These are phyloP conservation scores for Pichia manshurica DNA, from an alignment of 805 yeast species.

Conservation along the genomic window DNA sequence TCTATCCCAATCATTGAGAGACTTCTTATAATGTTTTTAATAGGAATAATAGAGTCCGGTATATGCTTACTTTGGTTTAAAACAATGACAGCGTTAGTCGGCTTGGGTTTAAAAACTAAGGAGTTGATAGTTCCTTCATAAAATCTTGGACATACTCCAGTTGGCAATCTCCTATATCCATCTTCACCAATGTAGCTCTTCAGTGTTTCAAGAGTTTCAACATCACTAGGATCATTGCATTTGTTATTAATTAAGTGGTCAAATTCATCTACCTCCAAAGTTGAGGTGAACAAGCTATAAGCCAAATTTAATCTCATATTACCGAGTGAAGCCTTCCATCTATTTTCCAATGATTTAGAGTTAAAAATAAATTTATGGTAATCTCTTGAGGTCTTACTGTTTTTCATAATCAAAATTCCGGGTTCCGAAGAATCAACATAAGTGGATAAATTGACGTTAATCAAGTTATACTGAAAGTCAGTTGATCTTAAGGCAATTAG, in stretches of 20 bases:
- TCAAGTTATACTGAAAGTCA: conserved; percentile 7
- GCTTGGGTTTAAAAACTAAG: conserved; percentile 22
- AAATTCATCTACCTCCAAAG: conserved; percentile 24
- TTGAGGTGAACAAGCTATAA: conserved; percentile 22
- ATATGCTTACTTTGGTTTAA: conserved; percentile 25
- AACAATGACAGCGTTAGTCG: conserved; percentile 24
- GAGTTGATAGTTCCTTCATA: conserved; percentile 27
- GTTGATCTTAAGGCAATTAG: conserved; percentile 18
- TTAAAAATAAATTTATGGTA: conserved; percentile 5
- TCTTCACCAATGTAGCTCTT: conserved; percentile 8
- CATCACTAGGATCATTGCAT: neutral
- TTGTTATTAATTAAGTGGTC: conserved; percentile 6
- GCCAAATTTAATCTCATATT: conserved; percentile 23
- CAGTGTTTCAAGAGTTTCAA: neutral
- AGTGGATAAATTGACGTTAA: conserved; percentile 16
- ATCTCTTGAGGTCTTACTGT: conserved; percentile 4
- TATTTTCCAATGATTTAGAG: conserved; percentile 17
- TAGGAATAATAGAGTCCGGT: conserved; percentile 18
- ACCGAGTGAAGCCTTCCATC: conserved; percentile 29
- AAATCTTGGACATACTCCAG: conserved; percentile 27
- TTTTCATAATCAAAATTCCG: conserved; percentile 2
- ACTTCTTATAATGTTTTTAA: conserved; percentile 28
- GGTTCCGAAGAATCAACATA: conserved; percentile 14
- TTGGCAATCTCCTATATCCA: conserved; percentile 13
- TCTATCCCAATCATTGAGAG: conserved; percentile 27